Percentiles rank a stretch among this genome's conserved stretches.
Conservation (phyloP, 139 green algal species). For the Pycnococcus provasolii region DNA sequence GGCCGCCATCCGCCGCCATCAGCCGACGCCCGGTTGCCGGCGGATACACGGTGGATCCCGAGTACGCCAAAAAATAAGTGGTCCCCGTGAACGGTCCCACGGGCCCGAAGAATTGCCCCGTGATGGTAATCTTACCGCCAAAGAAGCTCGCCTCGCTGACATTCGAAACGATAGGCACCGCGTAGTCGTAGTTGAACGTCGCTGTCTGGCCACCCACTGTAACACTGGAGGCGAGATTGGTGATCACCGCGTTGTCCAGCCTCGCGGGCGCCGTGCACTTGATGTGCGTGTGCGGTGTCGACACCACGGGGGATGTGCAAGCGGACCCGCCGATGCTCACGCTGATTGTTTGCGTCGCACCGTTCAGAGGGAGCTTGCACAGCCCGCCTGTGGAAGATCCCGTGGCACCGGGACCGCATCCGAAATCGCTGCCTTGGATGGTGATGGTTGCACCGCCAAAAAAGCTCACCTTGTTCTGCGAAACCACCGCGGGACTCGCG, state of each 20-base stretch:
- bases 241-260: conserved; percentile 1
- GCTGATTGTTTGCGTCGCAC: not conserved
- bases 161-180: conserved; percentile 6
- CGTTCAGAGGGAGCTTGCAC: not conserved
- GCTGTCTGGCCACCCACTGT: conserved; percentile 2
- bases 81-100: not conserved
- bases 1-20: conserved; percentile 8
- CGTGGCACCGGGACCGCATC: not conserved
- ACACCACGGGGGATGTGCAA: conserved; percentile 1
- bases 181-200: conserved; percentile 15
- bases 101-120: conserved; percentile 20
- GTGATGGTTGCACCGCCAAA: conserved; percentile 15
- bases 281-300: conserved; percentile 5
- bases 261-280: conserved; percentile 14
- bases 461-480: conserved; percentile 2
- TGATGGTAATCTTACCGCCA: conserved; percentile 19
- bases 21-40: conserved; percentile 6
- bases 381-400: not conserved
- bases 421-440: conserved; percentile 20
- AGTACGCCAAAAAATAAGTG: too few species aligned
- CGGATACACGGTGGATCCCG: too few species aligned
- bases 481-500: conserved; percentile 6
- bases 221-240: not conserved
- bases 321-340: conserved; percentile 8
- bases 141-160: conserved; percentile 12